phyloP scores from a whole-genome alignment of 257 asterid species.

The Paraleonurus japonicus region DNA sequence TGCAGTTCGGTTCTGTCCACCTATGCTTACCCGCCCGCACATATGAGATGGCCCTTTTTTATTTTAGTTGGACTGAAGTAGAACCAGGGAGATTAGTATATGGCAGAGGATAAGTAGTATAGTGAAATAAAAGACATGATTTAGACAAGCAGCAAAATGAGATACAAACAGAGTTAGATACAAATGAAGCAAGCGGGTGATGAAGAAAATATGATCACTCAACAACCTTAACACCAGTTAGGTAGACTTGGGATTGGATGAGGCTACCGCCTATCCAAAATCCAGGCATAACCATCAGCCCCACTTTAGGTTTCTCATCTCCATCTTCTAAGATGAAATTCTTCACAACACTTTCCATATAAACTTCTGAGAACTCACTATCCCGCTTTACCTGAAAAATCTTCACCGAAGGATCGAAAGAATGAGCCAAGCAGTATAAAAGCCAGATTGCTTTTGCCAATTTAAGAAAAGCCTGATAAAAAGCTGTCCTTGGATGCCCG shows the following conservation, averaged over 20 bases:
- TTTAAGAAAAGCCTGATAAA: constrained; percentile 93
- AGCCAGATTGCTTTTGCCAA: constrained; percentile 90
- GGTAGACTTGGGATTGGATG: constrained; percentile 86
- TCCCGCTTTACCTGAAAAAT: constrained; percentile 85
- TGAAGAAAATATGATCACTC: constrained; percentile 46
- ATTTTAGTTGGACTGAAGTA: too few species aligned
- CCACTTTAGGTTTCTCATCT: constrained; percentile 78
- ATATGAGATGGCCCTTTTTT: too few species aligned
- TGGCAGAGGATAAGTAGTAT: neutral
- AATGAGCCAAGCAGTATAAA: constrained; percentile 78
- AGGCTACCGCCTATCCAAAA: constrained; percentile 92
- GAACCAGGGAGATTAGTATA: too few species aligned
- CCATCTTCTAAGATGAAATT: constrained; percentile 53
- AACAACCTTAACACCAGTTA: constrained; percentile 62
- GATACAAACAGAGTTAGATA: constrained; percentile 32
- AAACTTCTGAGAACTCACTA: constrained; percentile 82
- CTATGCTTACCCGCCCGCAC: too few species aligned
- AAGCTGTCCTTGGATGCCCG: constrained; percentile 95
- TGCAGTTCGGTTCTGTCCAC: too few species aligned
- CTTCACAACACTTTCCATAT: constrained; percentile 86
- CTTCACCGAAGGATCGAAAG: constrained; percentile 74
- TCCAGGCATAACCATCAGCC: constrained; percentile 96
- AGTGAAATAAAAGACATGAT: neutral
- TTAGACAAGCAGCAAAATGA: constrained; percentile 8
- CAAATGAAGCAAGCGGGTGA: constrained; percentile 13